A percentile compares a stretch with the other conserved stretches of the same genome.
These are phyloP conservation scores for Rhazya stricta DNA, from an alignment of 257 asterid genomes.

Conservation along the genomic window DNA sequence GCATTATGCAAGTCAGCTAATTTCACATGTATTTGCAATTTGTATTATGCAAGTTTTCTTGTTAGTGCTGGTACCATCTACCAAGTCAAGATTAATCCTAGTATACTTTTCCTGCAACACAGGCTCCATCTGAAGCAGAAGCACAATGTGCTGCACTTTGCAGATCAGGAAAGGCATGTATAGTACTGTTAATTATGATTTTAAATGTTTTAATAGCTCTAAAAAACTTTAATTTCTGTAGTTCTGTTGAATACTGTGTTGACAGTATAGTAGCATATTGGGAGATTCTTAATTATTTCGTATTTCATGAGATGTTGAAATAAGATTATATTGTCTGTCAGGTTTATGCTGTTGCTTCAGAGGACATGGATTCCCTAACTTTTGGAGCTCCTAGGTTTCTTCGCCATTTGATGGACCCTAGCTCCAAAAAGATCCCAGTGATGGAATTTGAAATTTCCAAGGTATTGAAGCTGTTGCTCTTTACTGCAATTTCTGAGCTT, in stretches of 20 bases:
- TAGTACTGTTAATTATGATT: conserved; percentile 7
- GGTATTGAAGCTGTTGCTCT: conserved; percentile 39
- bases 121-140: conserved; percentile 99
- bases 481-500: conserved; percentile 11
- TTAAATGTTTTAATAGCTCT: background rate
- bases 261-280: background rate
- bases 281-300: background rate
- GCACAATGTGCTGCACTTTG: conserved; percentile 96
- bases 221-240: background rate
- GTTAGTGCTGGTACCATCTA: background rate
- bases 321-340: conserved; percentile 25
- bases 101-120: conserved; percentile 19
- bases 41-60: conserved; percentile 6
- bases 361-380: conserved; percentile 98
- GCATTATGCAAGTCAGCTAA: conserved; percentile 8
- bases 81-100: background rate
- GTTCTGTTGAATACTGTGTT: background rate
- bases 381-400: conserved; percentile 93
- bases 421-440: conserved; percentile 95
- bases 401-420: conserved; percentile 99
- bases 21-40: conserved; percentile 3
- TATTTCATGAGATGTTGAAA: conserved; percentile 5
- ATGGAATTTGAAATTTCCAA: conserved; percentile 94
- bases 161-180: conserved; percentile 57
- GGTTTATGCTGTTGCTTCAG: conserved; percentile 98